Evolutionary conservation across 257 asterid genomes (phyloP).

Genomic region (Scutellaria galericulata): DNA sequence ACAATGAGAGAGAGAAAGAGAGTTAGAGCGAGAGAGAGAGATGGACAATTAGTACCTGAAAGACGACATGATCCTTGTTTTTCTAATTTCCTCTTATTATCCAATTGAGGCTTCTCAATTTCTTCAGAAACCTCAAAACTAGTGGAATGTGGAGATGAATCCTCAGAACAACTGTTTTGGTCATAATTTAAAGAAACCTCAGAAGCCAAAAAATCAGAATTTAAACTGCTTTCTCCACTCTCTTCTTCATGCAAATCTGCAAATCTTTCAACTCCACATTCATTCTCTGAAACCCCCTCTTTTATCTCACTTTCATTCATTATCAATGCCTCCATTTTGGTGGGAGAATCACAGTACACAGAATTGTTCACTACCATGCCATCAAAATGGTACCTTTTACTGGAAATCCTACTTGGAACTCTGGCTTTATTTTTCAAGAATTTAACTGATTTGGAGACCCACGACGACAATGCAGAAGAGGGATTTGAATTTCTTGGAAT

Average conservation of each 20-base stretch:
- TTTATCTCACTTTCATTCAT: constrained; percentile 30
- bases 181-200: constrained; percentile 56
- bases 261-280: constrained; percentile 24
- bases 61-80: constrained; percentile 57
- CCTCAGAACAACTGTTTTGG: constrained; percentile 44
- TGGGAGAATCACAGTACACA: constrained; percentile 55
- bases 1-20: not conserved
- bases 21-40: not conserved
- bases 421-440: constrained; percentile 46
- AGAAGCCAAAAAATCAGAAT: constrained; percentile 59
- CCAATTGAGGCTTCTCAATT: constrained; percentile 42
- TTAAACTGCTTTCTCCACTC: constrained; percentile 54
- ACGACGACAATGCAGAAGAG: constrained; percentile 44
- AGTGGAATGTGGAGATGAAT: constrained; percentile 54
- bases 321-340: constrained; percentile 44
- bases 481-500: constrained; percentile 43
- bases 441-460: constrained; percentile 59
- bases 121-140: constrained; percentile 44
- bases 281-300: constrained; percentile 28
- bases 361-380: constrained; percentile 61
- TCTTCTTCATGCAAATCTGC: constrained; percentile 43
- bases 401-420: constrained; percentile 40
- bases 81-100: constrained; percentile 47
- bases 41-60: constrained; percentile 51
- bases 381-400: constrained; percentile 52